Evolutionary conservation across 352 stramenopile genomes (phyloP), one percentile per base, ranked within the genome.

Genomic region (Poterioochromonas sp.): DNA sequence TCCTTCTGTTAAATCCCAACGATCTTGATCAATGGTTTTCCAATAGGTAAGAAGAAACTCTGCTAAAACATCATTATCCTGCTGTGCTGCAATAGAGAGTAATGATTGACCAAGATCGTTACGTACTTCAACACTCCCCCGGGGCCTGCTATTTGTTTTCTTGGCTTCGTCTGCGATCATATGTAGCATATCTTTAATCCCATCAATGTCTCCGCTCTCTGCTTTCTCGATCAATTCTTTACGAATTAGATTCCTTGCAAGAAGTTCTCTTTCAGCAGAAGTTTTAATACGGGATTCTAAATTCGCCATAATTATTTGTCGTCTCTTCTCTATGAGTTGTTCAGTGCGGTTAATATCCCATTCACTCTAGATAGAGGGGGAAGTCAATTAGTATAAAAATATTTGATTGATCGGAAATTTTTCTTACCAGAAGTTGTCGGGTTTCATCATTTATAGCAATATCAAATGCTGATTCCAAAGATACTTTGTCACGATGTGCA

Each of bases 271-370:
- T 71, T 94, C 89, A 20, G 93, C 86, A 51, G 93, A 89, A 32
- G 84, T 92, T 0, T 84, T 91, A 74, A 95, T 91, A 5, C 90
- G 84, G 73, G 90, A 87, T 76, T 94, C 85, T 84, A 91, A 87
- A 69, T 92, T 90, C 0, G 83, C 82, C 73, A 92, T 84, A 37
- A 94, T 93, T 37, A 84, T 65, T 44, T 78, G 69, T 58, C 62
- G 62, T 0, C 89, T 83, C 64, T 90, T 78, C 8, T 90, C 86
- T 5, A 93, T 71, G 0, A 94, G 80, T 44, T 69, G 83, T 15
- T 92, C 84, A 0, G 90, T 95, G 76, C 85, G 88, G 20, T 65
- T 76, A 0, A 92, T 65, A 53, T 92, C 85, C 90, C 90, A 95
- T 44, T 83, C 76, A 34, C 60, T 43, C 60, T 69, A 43, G 1